Base-by-base conservation (phyloP, 805 yeast genomes). In the Yarrowia phangngaensis region DNA sequence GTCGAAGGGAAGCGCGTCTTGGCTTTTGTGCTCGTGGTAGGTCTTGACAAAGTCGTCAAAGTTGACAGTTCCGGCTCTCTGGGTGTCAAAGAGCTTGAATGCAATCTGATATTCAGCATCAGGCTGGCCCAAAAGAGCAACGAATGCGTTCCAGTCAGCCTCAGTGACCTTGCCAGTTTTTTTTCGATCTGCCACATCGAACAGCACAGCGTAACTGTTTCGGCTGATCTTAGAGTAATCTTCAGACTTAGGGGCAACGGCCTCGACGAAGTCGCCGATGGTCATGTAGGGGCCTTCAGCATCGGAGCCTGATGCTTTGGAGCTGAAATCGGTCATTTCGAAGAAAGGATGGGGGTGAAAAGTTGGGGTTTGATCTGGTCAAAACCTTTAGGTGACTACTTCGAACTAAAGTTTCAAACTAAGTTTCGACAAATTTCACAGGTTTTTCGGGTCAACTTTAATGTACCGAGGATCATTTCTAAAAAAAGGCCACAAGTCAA, bases 151-250 rank as follows among this genome's bases (percentile, higher is more conserved):
- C 83, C 95, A 90, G 61, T 90, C 96, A 19, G 70, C 63, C 41
- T 79, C 69, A 20, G 76, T 72, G 41, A 86, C 71, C 52, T 72
- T 79, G 6, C 96, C 97, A 55, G 78, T 76, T 50, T 73, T 70
- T 29, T 73, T 71, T 52, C 76, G 76, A 66, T 90, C 97, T 12
- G 95, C 86, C 20, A 87, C 79, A 51, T 83, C 70, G 61, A 84
- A 90, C 40, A 90, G 78, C 53, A 89, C 72, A 5, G 83, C 84
- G 63, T 78, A 78, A 4, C 83, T 73, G 54, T 78, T 72, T 9
- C 76, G 67, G 12, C 79, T 73, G 46, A 80, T 71, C 55, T 71
- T 72, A 54, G 73, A 72, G 56, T 75, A 71, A 59, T 74, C 74
- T 56, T 70, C 70, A 43, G 64, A 54, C 9, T 65, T 62, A 24